Evolutionary conservation across 148 eudicot genomes (phyloP).

Genomic region (Mesembryanthemum crystallinum): DNA sequence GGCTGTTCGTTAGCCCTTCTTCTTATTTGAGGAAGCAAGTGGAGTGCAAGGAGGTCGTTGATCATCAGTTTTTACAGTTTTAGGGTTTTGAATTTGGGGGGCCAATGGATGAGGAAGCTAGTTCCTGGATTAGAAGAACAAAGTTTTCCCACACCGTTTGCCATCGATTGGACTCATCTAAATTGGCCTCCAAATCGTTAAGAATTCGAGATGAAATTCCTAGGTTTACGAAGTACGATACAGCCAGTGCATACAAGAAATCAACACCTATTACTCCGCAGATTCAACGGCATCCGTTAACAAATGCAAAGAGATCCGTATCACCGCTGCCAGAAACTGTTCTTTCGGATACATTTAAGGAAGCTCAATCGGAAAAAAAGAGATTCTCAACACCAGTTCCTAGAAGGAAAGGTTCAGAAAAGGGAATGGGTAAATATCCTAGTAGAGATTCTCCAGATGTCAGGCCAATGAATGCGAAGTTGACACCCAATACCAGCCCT

Average conservation of each 20-base stretch:
- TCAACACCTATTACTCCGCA: constrained; percentile 20
- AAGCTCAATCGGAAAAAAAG: constrained; percentile 52
- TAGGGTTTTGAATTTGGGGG: constrained; percentile 17
- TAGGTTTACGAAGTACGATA: constrained; percentile 36
- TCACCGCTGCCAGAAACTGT: constrained; percentile 57
- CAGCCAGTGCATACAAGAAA: constrained; percentile 25
- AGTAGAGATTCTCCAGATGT: constrained; percentile 32
- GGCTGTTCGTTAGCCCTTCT: background rate
- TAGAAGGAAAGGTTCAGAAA: constrained; percentile 50
- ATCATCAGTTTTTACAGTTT: constrained; percentile 22
- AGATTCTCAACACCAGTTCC: constrained; percentile 74
- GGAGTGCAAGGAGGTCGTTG: constrained; percentile 14
- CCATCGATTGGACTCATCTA: constrained; percentile 60
- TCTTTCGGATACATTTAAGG: constrained; percentile 68
- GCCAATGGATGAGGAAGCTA: constrained; percentile 64
- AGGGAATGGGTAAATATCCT: constrained; percentile 35
- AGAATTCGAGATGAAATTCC: constrained; percentile 32
- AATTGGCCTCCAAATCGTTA: constrained; percentile 44
- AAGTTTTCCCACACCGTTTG: constrained; percentile 75
- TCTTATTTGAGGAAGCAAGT: constrained; percentile 18
- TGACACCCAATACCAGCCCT: constrained; percentile 46
- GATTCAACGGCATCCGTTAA: constrained; percentile 41
- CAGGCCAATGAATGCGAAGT: constrained; percentile 19
- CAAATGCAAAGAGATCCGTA: constrained; percentile 52
- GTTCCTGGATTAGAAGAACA: constrained; percentile 78